A percentile compares a stretch with the other conserved stretches of the same genome.
Conservation (phyloP, 2,329 filamentous ascomycete genomes). For the Aspergillus sp. region DNA sequence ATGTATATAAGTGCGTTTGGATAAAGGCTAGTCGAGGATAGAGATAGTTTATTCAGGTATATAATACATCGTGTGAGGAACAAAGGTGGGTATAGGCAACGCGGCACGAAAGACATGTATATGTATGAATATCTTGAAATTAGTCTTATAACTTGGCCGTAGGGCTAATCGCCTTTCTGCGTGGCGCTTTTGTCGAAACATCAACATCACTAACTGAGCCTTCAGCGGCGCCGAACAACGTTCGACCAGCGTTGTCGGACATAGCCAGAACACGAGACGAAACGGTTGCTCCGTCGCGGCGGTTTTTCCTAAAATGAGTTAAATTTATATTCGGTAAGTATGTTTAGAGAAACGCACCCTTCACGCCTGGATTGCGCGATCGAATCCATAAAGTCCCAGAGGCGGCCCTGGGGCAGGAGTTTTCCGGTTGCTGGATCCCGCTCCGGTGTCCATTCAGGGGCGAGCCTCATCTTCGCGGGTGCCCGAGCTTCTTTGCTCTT, state of each 20-base stretch:
- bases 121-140: not conserved
- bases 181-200: constrained; percentile 36
- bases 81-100: not conserved
- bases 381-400: constrained; percentile 91
- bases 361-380: constrained; percentile 82
- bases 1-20: no score
- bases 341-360: constrained; percentile 50
- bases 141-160: constrained; percentile 29
- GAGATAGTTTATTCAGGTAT: not conserved
- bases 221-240: constrained; percentile 57
- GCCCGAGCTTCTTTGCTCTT: constrained; percentile 59
- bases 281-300: constrained; percentile 89
- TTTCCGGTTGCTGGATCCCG: constrained; percentile 62
- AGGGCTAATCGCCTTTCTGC: constrained; percentile 38
- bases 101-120: not conserved
- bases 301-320: constrained; percentile 64
- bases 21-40: no score
- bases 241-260: constrained; percentile 69
- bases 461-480: constrained; percentile 59
- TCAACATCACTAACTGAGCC: constrained; percentile 26
- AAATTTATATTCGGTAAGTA: not conserved
- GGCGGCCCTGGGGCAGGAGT: constrained; percentile 67
- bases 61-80: not conserved
- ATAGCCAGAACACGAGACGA: constrained; percentile 76
- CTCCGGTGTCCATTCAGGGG: constrained; percentile 71